Conservation (phyloP, 129 eudicot genomes). For the Centella asiatica region DNA sequence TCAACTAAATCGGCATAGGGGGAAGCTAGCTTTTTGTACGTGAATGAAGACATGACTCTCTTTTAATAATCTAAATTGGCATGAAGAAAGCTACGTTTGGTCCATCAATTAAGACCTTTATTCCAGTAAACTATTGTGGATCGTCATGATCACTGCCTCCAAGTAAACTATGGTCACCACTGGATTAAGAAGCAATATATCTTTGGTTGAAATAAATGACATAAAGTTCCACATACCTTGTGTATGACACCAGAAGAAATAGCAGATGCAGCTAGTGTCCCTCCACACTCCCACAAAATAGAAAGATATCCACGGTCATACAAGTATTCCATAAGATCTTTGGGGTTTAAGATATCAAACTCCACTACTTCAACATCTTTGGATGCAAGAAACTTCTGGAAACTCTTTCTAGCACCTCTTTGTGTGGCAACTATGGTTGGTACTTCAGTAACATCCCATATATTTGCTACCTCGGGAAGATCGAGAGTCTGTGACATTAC, state of each 20-base stretch:
- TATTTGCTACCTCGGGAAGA: conserved; percentile 84
- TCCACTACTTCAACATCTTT: conserved; percentile 96
- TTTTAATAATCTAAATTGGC: no score
- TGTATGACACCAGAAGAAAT: conserved; percentile 89
- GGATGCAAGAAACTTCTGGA: conserved; percentile 91
- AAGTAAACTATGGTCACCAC: no score
- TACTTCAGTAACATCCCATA: conserved; percentile 92
- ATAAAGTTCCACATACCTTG: conserved; percentile 45
- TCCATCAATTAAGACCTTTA: no score
- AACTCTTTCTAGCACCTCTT: conserved; percentile 81
- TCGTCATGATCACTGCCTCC: no score
- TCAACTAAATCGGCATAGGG: no score
- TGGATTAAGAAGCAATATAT: no score
- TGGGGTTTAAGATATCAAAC: conserved; percentile 76
- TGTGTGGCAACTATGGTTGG: conserved; percentile 88
- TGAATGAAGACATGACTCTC: no score
- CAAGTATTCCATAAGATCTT: conserved; percentile 71
- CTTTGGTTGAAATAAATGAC: neutral
- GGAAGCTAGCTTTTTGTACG: no score
- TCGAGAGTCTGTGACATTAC: conserved; percentile 91
- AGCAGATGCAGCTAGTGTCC: conserved; percentile 86
- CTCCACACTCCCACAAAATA: conserved; percentile 96
- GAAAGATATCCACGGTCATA: conserved; percentile 95
- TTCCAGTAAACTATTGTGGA: no score
- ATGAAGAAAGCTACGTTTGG: no score